These are phyloP conservation scores for Microdochium bolleyi DNA, from an alignment of 2,329 filamentous ascomycete genomes.

Conservation along the genomic window DNA sequence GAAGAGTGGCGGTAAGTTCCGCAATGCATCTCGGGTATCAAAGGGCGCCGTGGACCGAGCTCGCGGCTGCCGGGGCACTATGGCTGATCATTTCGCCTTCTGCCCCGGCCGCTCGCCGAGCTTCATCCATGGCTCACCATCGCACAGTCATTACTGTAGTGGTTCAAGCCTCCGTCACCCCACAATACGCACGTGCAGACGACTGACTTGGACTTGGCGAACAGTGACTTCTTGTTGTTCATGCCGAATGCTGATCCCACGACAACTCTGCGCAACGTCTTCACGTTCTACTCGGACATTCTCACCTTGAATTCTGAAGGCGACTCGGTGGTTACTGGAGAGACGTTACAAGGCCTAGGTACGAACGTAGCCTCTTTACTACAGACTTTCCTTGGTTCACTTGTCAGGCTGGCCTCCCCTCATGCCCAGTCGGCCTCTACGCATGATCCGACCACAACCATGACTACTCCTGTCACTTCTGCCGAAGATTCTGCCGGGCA, in stretches of 20 bases:
- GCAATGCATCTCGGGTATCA: conserved; percentile 5
- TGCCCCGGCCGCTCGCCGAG: background rate
- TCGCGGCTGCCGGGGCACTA: background rate
- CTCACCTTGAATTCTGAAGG: conserved; percentile 88
- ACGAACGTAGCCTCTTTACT: conserved; percentile 63
- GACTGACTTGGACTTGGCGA: background rate
- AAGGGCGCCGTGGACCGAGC: conserved; percentile 1
- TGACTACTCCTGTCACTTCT: conserved; percentile 11
- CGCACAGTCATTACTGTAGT: background rate
- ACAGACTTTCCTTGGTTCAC: conserved; percentile 66
- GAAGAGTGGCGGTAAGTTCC: conserved; percentile 86
- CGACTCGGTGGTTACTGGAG: conserved; percentile 86
- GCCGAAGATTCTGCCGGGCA: conserved; percentile 4
- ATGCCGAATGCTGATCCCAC: conserved; percentile 58
- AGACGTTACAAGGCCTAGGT: conserved; percentile 91
- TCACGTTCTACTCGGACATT: conserved; percentile 87
- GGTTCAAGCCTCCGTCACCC: background rate
- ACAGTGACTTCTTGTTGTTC: conserved; percentile 87
- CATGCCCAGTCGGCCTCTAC: conserved; percentile 24
- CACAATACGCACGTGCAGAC: background rate
- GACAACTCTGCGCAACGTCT: conserved; percentile 69
- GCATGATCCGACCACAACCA: conserved; percentile 5
- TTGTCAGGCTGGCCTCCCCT: conserved; percentile 58
- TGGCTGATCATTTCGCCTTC: background rate
- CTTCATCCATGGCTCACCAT: background rate